Conservation (phyloP, 352 stramenopile species). For the Globisporangium polare region DNA sequence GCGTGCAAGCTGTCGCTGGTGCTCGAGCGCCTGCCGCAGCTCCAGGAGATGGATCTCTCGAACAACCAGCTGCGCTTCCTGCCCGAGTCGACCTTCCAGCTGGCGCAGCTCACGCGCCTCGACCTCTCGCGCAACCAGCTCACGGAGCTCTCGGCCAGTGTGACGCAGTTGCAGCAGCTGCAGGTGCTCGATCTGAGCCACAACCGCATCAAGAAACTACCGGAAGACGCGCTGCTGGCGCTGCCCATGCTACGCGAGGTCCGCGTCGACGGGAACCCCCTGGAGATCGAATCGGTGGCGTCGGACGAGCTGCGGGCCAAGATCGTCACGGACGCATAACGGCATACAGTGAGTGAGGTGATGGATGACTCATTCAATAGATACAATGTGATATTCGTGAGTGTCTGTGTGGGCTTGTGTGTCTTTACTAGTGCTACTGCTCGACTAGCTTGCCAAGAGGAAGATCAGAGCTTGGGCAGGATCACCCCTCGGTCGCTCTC, state of each 20-base stretch:
- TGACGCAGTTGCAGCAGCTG: constrained; percentile 47
- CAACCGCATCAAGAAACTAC: constrained; percentile 47
- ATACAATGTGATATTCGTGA: constrained; percentile 9
- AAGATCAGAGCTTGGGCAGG: constrained; percentile 45
- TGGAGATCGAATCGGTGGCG: constrained; percentile 23
- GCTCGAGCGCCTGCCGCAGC: constrained; percentile 62
- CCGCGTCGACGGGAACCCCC: constrained; percentile 40
- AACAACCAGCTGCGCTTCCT: constrained; percentile 73
- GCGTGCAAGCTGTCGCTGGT: constrained; percentile 78
- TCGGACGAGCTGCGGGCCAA: constrained; percentile 30
- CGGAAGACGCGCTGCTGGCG: constrained; percentile 33
- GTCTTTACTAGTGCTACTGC: background rate
- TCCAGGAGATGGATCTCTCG: constrained; percentile 70
- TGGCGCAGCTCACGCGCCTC: constrained; percentile 51
- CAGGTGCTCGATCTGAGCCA: constrained; percentile 56
- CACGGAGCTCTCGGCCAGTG: constrained; percentile 32
- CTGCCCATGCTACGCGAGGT: constrained; percentile 36
- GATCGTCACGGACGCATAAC: constrained; percentile 20
- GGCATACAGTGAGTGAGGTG: background rate
- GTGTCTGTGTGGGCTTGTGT: constrained; percentile 5
- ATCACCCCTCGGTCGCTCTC: constrained; percentile 39
- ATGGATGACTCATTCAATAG: background rate
- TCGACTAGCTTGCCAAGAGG: too few relatives aligned
- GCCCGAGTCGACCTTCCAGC: constrained; percentile 73
- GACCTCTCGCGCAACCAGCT: constrained; percentile 71